A percentile compares a stretch with the other conserved stretches of the same genome.
These are phyloP conservation scores for Whalleya microplaca DNA, from an alignment of 2,329 filamentous ascomycete species.

Conservation along the genomic window DNA sequence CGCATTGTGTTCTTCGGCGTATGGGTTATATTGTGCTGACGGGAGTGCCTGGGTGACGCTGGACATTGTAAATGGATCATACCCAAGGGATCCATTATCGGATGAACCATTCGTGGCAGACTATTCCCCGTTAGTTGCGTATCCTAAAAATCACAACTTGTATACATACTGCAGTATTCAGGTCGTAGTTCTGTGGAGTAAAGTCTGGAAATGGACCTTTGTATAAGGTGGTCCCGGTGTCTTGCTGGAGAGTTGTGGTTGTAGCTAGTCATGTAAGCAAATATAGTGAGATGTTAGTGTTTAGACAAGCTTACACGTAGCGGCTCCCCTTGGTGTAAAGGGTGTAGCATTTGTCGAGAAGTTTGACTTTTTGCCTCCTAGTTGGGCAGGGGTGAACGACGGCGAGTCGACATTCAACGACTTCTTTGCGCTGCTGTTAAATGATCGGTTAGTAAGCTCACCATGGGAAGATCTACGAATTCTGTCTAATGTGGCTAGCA, in stretches of 20 bases:
- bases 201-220: conserved; percentile 64
- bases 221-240: conserved; percentile 51
- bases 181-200: conserved; percentile 59
- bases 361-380: conserved; percentile 67
- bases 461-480: background rate
- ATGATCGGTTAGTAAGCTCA: conserved; percentile 30
- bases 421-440: conserved; percentile 62
- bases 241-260: conserved; percentile 45
- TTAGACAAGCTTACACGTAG: conserved; percentile 26
- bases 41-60: conserved; percentile 55
- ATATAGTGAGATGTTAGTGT: background rate
- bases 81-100: conserved; percentile 45
- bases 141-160: background rate
- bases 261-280: conserved; percentile 34
- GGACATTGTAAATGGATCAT: conserved; percentile 68
- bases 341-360: conserved; percentile 90
- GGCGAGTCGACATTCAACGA: conserved; percentile 94
- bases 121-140: conserved; percentile 26
- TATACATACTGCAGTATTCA: conserved; percentile 51
- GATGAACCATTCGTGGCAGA: conserved; percentile 32
- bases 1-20: conserved; percentile 70
- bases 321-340: conserved; percentile 72
- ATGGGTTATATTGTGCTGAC: conserved; percentile 69
- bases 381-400: conserved; percentile 78
- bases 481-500: conserved; percentile 3